phyloP scores from a whole-genome alignment of 768 basidiomycete genomes.

The Lactifluus rugatus region DNA sequence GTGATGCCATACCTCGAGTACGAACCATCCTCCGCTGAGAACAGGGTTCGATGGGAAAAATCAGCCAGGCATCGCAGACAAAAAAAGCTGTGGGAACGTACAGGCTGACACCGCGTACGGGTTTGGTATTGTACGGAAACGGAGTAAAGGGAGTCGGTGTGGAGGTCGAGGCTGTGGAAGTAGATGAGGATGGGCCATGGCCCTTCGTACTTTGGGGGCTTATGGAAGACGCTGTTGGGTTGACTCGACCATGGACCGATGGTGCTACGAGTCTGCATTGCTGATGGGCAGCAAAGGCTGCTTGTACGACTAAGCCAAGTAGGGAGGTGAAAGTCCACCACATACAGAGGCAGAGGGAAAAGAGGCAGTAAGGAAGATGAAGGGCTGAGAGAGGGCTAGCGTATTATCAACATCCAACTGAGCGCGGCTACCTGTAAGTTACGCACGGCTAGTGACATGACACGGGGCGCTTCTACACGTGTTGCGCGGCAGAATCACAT shows the following conservation, averaged over 20 bases:
- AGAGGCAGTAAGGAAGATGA: not conserved
- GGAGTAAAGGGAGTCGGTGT: conserved; percentile 29
- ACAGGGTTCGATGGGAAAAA: not conserved
- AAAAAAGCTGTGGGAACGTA: conserved; percentile 28
- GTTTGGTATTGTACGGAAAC: conserved; percentile 31
- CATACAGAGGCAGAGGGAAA: not conserved
- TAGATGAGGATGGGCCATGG: not conserved
- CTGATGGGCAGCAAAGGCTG: conserved; percentile 16
- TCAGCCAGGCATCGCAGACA: not conserved
- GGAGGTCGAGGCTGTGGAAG: conserved; percentile 15
- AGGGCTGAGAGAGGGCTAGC: not conserved
- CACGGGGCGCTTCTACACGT: conserved; percentile 6
- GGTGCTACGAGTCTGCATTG: conserved; percentile 22
- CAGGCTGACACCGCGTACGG: conserved; percentile 54
- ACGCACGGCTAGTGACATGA: not conserved
- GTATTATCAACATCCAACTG: conserved; percentile 1
- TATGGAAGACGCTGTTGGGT: conserved; percentile 10
- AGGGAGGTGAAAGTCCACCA: not conserved
- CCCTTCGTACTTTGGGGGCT: not conserved
- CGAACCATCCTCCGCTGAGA: conserved; percentile 53
- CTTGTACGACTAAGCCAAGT: not conserved
- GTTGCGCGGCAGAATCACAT: not conserved
- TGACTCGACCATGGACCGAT: conserved; percentile 5
- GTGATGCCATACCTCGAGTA: conserved; percentile 38
- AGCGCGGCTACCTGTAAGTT: not conserved